These are phyloP conservation scores for Acephala macrosclerotiorum DNA, from an alignment of 2,329 filamentous ascomycete genomes.

Conservation along the genomic window DNA sequence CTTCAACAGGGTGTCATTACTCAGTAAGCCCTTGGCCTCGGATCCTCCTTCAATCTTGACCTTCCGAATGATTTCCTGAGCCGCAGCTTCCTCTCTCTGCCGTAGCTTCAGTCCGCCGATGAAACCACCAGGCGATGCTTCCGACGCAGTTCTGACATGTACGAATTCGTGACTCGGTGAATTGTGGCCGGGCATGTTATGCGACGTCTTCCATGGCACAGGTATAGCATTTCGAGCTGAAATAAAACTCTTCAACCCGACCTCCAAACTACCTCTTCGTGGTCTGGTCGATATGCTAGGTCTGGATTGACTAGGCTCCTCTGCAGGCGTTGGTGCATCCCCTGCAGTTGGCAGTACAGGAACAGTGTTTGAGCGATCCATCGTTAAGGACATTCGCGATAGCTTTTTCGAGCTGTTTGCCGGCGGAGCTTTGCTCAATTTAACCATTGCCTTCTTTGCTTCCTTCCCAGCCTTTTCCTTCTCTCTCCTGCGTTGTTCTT, in stretches of 20 bases:
- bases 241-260: conserved; percentile 33
- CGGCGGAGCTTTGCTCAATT: conserved; percentile 43
- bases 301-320: conserved; percentile 14
- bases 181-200: conserved; percentile 8
- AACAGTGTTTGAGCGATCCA: conserved; percentile 30
- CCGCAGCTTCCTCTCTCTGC: conserved; percentile 34
- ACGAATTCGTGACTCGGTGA: conserved; percentile 22
- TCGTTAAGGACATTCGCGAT: conserved; percentile 22
- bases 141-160: conserved; percentile 13
- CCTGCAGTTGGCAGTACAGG: conserved; percentile 22
- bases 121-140: conserved; percentile 32
- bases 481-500: conserved; percentile 49
- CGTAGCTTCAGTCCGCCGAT: conserved; percentile 44
- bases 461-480: conserved; percentile 47
- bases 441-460: conserved; percentile 46
- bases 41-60: conserved; percentile 13
- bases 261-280: conserved; percentile 36
- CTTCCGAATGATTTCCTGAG: conserved; percentile 31
- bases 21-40: conserved; percentile 8
- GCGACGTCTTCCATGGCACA: conserved; percentile 27
- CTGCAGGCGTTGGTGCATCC: conserved; percentile 1
- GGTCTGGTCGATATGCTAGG: conserved; percentile 19
- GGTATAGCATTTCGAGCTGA: conserved; percentile 28
- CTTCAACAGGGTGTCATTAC: background rate
- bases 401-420: conserved; percentile 30